Conservation (phyloP, 139 green algal species). For the Monoraphidium neglectum region DNA sequence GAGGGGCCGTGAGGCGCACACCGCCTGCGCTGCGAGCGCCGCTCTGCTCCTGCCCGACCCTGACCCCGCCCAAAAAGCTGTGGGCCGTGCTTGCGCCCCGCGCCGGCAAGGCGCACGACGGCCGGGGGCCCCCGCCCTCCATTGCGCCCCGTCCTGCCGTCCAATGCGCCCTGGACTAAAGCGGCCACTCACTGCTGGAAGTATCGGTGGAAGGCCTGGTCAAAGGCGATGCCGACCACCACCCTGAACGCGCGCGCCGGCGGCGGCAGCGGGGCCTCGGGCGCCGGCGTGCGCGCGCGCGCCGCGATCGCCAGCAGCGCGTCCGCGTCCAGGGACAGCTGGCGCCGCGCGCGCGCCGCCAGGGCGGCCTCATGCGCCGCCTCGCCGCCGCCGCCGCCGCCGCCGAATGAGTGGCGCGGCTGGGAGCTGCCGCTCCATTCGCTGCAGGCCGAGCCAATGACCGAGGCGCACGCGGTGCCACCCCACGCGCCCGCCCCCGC, state of each 20-base stretch:
- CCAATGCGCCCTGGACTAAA: too few species aligned
- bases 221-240: conserved; percentile 18
- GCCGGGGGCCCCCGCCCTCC: too few species aligned
- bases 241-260: conserved; percentile 11
- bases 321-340: not conserved
- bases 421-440: conserved; percentile 3
- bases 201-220: conserved; percentile 25
- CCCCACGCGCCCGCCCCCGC: too few species aligned
- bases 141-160: too few species aligned
- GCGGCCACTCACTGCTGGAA: conserved; percentile 26
- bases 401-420: conserved; percentile 36
- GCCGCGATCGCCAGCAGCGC: conserved; percentile 3
- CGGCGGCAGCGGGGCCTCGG: conserved; percentile 11
- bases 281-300: conserved; percentile 2
- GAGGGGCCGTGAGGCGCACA: too few species aligned
- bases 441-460: too few species aligned
- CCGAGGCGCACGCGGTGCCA: not conserved
- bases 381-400: not conserved
- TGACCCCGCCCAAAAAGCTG: too few species aligned
- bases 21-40: too few species aligned
- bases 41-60: too few species aligned
- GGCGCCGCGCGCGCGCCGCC: not conserved
- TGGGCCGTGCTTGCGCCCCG: too few species aligned
- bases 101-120: too few species aligned
- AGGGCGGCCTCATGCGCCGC: not conserved